These are phyloP conservation scores for Sphaceloma murrayae DNA, from an alignment of 2,329 filamentous ascomycete genomes.

Conservation along the genomic window DNA sequence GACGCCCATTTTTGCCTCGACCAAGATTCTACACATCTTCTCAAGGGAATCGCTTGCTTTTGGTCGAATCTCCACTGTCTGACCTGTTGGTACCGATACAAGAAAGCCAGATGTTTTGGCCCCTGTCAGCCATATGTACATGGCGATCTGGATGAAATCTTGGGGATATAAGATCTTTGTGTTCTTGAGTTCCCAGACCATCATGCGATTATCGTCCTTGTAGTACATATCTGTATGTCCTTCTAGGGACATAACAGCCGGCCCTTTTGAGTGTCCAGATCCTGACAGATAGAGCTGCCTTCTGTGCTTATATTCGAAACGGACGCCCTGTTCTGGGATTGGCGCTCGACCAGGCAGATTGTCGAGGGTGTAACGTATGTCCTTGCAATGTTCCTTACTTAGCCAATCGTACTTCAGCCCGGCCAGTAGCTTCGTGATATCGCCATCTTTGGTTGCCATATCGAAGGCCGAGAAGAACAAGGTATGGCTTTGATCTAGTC, in stretches of 20 bases:
- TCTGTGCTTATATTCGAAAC: no score
- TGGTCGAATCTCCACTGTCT: neutral
- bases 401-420: neutral
- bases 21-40: neutral
- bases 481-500: no score
- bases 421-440: neutral
- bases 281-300: no score
- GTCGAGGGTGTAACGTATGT: no score
- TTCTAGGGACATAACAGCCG: no score
- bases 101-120: neutral
- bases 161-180: neutral
- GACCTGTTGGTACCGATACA: neutral
- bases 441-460: neutral
- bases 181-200: neutral
- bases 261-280: no score
- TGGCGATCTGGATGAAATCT: neutral
- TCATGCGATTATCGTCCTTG: no score
- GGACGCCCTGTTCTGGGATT: no score
- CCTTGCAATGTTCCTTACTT: neutral
- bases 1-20: neutral
- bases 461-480: neutral
- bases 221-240: no score
- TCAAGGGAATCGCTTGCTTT: neutral
- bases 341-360: no score
- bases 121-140: neutral